Evolutionary conservation across 129 eudicot genomes (phyloP).

Genomic region (Rutidosis leptorrhynchoides): DNA sequence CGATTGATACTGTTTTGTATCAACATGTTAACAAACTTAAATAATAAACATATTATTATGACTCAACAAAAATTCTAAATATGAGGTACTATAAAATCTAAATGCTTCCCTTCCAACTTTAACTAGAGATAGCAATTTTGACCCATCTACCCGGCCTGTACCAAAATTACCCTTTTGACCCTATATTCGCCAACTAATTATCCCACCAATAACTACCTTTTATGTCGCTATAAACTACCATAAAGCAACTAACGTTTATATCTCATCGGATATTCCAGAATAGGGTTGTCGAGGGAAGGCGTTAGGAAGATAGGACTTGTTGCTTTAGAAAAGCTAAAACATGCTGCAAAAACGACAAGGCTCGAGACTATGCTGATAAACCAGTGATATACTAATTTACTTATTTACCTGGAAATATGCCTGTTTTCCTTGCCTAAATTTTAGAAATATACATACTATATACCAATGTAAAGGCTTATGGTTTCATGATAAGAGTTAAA

Average conservation of each 20-base stretch:
- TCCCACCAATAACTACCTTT: neutral
- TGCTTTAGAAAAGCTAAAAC: constrained; percentile 76
- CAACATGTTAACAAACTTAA: neutral
- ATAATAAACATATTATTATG: constrained; percentile 5
- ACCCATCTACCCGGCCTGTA: neutral
- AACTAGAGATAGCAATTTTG: neutral
- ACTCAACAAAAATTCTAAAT: neutral
- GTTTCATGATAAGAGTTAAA: constrained; percentile 21
- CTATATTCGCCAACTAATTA: neutral
- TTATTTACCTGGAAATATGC: constrained; percentile 11
- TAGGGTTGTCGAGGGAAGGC: constrained; percentile 85
- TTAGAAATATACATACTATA: constrained; percentile 10
- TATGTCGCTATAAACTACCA: neutral
- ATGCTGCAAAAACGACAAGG: constrained; percentile 58
- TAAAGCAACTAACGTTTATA: neutral
- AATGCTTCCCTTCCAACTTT: neutral
- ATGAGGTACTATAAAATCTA: neutral
- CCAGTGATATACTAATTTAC: constrained; percentile 27
- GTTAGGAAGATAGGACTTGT: constrained; percentile 85
- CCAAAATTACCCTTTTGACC: neutral
- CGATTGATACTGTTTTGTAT: constrained; percentile 1
- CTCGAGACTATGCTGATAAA: constrained; percentile 63
- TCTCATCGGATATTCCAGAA: constrained; percentile 40
- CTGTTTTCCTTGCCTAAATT: neutral
- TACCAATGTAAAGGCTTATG: constrained; percentile 13